Evolutionary conservation across 805 yeast species (phyloP), one percentile per base, ranked within the genome.

Genomic region (Suhomyces prunicola): DNA sequence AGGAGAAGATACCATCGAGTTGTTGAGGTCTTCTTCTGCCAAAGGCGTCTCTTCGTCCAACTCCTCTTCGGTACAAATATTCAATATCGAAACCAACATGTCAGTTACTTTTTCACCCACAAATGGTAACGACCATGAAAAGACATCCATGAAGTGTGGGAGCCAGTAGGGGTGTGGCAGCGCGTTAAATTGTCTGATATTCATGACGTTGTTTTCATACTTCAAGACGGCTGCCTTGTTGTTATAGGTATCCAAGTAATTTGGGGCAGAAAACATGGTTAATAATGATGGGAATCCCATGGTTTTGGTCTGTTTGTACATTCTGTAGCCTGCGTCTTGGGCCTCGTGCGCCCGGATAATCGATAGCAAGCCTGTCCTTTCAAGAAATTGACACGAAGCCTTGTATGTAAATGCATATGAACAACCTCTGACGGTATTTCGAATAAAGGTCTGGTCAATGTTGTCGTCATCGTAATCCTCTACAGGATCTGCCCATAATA

Each of bases 121-220:
- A 74, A 94, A 93, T 6, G 98, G 99, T 53, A 93, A 76, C 1
- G 97, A 89, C 98, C 98, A 94, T 9, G 96, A 87, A 70, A 93
- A 93, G 6, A 93, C 97, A 69, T 94, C 97, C 96, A 92, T 90
- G 63, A 92, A 90, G 68, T 91, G 91, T 6, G 98, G 98, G 60
- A 94, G 77, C 90, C 96, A 91, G 72, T 94, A 93, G 1, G 99
- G 99, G 71, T 93, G 98, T 5, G 97, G 96, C 27, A 91, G 85
- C 63, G 86, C 73, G 70, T 92, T 91, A 77, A 94, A 93, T 71
- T 93, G 98, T 53, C 97, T 82, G 53, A 93, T 93, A 70, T 93
- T 94, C 94, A 93, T 87, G 22, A 91, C 94, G 60, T 91, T 87
- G 66, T 88, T 83, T 61, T 90, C 97, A 70, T 92, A 93, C 71